These are phyloP conservation scores for Xerocomellus intermedius DNA, from an alignment of 768 basidiomycete genomes.

Conservation along the genomic window DNA sequence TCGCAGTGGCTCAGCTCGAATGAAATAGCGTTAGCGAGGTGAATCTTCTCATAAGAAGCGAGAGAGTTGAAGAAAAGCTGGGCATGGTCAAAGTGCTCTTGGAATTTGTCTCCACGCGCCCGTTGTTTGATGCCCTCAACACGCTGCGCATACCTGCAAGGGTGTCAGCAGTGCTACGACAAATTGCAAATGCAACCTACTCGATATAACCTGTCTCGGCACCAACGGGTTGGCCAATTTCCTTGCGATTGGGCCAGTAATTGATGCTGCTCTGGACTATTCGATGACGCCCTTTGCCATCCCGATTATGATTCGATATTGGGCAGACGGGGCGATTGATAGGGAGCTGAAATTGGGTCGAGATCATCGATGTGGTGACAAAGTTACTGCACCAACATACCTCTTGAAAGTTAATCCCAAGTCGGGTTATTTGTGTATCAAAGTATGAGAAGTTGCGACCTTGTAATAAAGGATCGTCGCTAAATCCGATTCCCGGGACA, in stretches of 20 bases:
- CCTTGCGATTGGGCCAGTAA: constrained; percentile 81
- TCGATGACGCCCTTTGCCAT: constrained; percentile 54
- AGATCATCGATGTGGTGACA: background rate
- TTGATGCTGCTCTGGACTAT: constrained; percentile 63
- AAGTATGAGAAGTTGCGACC: constrained; percentile 86
- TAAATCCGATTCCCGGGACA: constrained; percentile 68
- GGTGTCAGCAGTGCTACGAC: constrained; percentile 8
- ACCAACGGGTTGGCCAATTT: constrained; percentile 47
- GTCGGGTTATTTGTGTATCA: constrained; percentile 78
- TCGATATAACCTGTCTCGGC: constrained; percentile 51
- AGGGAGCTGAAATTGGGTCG: constrained; percentile 50
- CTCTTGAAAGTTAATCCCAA: constrained; percentile 80
- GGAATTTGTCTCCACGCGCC: constrained; percentile 69
- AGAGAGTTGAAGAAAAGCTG: constrained; percentile 87
- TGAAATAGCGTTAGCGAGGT: constrained; percentile 65
- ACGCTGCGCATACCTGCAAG: constrained; percentile 45
- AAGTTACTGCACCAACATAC: constrained; percentile 28
- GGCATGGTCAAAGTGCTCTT: constrained; percentile 72
- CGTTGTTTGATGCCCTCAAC: constrained; percentile 56
- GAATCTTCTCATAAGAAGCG: constrained; percentile 60
- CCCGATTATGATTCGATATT: constrained; percentile 66
- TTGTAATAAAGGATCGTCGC: constrained; percentile 78
- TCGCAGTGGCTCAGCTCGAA: constrained; percentile 88
- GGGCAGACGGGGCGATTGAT: constrained; percentile 83
- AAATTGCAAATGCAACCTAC: constrained; percentile 31